Percentiles rank a stretch among this genome's conserved stretches.
Evolutionary conservation across 1,139 yeast genomes (phyloP).

Genomic region (Yamadazyma pseudoaaseri): DNA sequence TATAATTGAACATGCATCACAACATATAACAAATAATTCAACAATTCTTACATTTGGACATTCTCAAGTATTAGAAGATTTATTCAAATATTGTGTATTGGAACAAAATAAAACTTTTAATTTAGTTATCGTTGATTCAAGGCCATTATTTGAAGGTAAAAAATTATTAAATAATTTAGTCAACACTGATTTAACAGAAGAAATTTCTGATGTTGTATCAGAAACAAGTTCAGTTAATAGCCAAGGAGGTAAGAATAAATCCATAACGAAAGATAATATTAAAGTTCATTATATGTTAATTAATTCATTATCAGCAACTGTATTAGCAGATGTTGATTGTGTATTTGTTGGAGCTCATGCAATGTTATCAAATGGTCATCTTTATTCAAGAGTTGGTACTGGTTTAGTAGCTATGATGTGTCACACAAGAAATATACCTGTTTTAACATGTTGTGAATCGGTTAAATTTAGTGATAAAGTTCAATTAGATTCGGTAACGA

Average conservation of each 20-base stretch:
- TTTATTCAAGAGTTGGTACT: slow-evolving; percentile 93
- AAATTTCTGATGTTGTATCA: slow-evolving; percentile 28
- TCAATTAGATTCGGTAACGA: slow-evolving; percentile 91
- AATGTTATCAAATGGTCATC: slow-evolving; percentile 90
- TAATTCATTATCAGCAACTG: slow-evolving; percentile 74
- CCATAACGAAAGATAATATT: slow-evolving; percentile 34
- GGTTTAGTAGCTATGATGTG: slow-evolving; percentile 93
- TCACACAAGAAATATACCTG: slow-evolving; percentile 85
- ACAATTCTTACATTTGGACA: slow-evolving; percentile 87
- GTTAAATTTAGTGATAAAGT: slow-evolving; percentile 94
- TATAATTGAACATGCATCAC: slow-evolving; percentile 77
- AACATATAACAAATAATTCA: slow-evolving; percentile 73
- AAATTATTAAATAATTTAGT: slow-evolving; percentile 60
- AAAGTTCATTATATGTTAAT: slow-evolving; percentile 65
- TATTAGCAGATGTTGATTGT: slow-evolving; percentile 77
- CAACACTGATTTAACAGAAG: slow-evolving; percentile 35
- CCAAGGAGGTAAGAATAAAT: slow-evolving; percentile 9
- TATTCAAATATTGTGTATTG: slow-evolving; percentile 67
- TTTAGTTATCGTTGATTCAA: slow-evolving; percentile 88
- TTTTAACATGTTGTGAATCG: slow-evolving; percentile 91
- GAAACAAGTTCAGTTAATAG: slow-evolving; percentile 44
- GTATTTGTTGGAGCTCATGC: slow-evolving; percentile 97
- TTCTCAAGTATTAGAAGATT: slow-evolving; percentile 76
- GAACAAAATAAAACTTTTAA: slow-evolving; percentile 67
- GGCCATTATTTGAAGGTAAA: slow-evolving; percentile 94